Conservation (phyloP, 495 filamentous ascomycete species). For the Neurospora sp. region DNA sequence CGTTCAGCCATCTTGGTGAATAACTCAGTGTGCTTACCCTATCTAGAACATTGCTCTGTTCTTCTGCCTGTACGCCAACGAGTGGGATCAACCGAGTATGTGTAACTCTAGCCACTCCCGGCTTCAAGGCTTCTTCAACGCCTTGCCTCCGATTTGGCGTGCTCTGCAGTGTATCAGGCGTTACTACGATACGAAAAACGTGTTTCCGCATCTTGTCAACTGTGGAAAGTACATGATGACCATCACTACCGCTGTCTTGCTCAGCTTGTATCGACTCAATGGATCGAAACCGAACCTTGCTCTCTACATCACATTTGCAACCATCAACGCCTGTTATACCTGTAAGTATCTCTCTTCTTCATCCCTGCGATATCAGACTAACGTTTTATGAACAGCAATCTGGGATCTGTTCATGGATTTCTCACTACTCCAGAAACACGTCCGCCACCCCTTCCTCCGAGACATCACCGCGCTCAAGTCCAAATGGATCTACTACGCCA, state of each 20-base stretch:
- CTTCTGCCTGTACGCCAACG: slow-evolving; percentile 79
- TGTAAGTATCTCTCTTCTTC: slow-evolving; percentile 38
- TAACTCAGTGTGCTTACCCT: not conserved
- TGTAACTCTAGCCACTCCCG: slow-evolving; percentile 85
- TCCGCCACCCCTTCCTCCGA: slow-evolving; percentile 61
- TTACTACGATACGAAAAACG: slow-evolving; percentile 75
- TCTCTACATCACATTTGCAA: slow-evolving; percentile 68
- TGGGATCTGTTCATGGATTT: slow-evolving; percentile 99
- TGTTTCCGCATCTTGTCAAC: slow-evolving; percentile 89
- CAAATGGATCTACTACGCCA: slow-evolving; percentile 70
- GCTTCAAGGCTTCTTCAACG: slow-evolving; percentile 76
- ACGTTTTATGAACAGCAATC: slow-evolving; percentile 37
- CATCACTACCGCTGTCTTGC: slow-evolving; percentile 62
- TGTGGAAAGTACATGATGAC: slow-evolving; percentile 85
- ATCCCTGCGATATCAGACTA: not conserved
- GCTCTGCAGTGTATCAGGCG: slow-evolving; percentile 83
- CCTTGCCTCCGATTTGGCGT: slow-evolving; percentile 78
- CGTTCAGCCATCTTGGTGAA: not conserved
- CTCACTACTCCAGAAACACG: slow-evolving; percentile 68
- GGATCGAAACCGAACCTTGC: slow-evolving; percentile 40
- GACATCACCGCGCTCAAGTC: slow-evolving; percentile 67
- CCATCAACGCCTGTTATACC: slow-evolving; percentile 71
- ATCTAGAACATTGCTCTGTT: slow-evolving; percentile 77
- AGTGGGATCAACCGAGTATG: slow-evolving; percentile 58
- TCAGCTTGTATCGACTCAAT: slow-evolving; percentile 77